Base-by-base conservation (phyloP, 768 basidiomycete genomes). In the Suillus cothurnatus region DNA sequence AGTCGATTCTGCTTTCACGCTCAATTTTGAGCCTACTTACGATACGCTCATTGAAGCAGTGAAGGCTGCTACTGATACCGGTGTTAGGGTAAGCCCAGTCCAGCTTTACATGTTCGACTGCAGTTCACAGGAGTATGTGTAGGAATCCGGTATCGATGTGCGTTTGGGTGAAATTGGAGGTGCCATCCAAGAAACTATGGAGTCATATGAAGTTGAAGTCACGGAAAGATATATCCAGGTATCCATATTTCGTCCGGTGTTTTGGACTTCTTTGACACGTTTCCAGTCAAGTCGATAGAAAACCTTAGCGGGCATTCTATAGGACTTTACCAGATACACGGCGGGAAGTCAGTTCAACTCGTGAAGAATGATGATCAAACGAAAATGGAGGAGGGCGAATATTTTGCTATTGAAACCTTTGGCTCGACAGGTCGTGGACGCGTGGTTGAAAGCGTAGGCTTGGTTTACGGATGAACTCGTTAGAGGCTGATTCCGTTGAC, bases 371-470 rank as follows among this genome's bases (percentile, higher is more conserved):
- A 90, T 38, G 95, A 97, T 73, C 88, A 90, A 66, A 94, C 92
- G 17, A 97, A 94, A 79, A 99, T 99, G 97, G 97, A 99, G 73
- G 97, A 99, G 78, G 97, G 96, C 47, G 97, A 99, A 72, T 98
- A 99, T 74, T 99, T 94, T 75, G 97, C 97, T 11, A 97, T 99
- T 63, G 97, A 99, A 78, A 99, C 97, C 2, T 99, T 99, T 76
- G 97, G 97, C 14, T 93, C 92, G n/a, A 99, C 97, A 0, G 97
- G 97, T 19, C 84, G 91, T 49, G 97, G 96, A 9, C 83, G 87
- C 31, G 93, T 97, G 26, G 83, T 93, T 19, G 97, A 99, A 72
- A 85, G 84, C 66, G 94, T 93, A 70, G 71, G 81, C 73, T 50
- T 36, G 4, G 6, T 23, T 68, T 55, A 36, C 36, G 38, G 41